phyloP scores from a whole-genome alignment of 2,329 filamentous ascomycete species.

The Botrytis elliptica region DNA sequence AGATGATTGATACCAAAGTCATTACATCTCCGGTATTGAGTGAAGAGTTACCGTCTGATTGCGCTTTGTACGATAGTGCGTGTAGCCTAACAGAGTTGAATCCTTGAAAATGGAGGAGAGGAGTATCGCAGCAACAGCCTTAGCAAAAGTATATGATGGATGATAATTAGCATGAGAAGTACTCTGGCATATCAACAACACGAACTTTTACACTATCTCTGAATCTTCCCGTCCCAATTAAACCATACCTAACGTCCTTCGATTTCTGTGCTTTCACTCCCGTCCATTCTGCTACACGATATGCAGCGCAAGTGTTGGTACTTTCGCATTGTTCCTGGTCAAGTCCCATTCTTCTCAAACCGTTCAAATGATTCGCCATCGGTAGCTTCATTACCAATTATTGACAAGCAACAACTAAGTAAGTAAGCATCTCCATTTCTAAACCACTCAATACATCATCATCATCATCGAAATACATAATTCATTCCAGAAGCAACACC shows the following conservation, averaged over 20 bases:
- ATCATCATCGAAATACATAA: too few species aligned
- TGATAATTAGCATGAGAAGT: background rate
- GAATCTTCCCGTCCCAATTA: too few species aligned
- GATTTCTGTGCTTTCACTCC: background rate
- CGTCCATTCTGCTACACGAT: background rate
- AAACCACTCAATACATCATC: background rate
- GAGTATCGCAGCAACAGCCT: background rate
- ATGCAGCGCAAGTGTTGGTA: accelerated
- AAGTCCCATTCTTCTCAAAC: background rate
- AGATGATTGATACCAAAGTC: background rate
- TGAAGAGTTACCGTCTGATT: background rate
- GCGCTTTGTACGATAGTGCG: background rate
- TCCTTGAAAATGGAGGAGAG: background rate
- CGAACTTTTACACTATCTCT: too few species aligned
- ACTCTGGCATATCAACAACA: background rate
- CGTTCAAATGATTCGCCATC: background rate
- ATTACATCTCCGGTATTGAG: background rate
- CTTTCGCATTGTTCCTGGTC: background rate
- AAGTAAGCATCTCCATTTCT: background rate
- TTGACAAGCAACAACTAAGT: background rate
- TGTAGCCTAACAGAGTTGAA: background rate
- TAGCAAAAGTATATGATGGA: too few species aligned
- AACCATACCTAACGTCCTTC: background rate
- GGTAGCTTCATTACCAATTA: background rate
- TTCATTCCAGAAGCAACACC: background rate